These are phyloP conservation scores for Beauveria scarabaeidicola DNA, from an alignment of 2,329 filamentous ascomycete genomes.

Conservation along the genomic window DNA sequence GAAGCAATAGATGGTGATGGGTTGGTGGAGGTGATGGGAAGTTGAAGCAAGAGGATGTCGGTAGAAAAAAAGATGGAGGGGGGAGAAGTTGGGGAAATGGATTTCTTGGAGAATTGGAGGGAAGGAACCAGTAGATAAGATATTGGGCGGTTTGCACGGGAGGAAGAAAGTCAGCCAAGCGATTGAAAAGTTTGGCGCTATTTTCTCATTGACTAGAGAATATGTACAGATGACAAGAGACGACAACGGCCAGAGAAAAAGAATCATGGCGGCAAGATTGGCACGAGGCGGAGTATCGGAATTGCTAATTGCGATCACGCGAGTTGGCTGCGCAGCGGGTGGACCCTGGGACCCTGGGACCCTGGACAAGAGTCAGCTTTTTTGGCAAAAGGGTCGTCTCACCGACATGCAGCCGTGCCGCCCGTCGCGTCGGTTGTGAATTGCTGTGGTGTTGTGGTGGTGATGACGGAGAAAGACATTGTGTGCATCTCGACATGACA, in stretches of 20 bases:
- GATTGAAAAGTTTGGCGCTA: no score
- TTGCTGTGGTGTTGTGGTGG: background rate
- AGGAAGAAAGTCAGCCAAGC: no score
- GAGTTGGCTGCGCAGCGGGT: slow-evolving; percentile 1
- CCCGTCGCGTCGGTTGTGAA: background rate
- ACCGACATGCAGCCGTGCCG: background rate
- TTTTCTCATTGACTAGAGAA: no score
- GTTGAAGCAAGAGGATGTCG: background rate
- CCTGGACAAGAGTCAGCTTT: background rate
- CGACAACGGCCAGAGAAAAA: background rate
- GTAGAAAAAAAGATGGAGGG: background rate
- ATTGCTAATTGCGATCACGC: slow-evolving; percentile 11
- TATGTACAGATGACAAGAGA: no score
- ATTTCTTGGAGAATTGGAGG: background rate
- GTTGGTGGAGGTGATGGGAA: background rate
- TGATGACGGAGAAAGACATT: background rate
- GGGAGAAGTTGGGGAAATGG: background rate
- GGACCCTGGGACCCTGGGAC: slow-evolving; percentile 1
- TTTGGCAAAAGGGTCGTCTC: background rate
- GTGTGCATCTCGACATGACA: background rate
- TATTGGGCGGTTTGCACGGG: background rate
- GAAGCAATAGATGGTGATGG: background rate
- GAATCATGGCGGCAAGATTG: background rate
- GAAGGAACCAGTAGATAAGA: background rate
- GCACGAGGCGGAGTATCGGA: slow-evolving; percentile 8